Evolutionary conservation across 495 filamentous ascomycete species (phyloP), one percentile per base, ranked within the genome.

Genomic region (Delitschia confertaspora): DNA sequence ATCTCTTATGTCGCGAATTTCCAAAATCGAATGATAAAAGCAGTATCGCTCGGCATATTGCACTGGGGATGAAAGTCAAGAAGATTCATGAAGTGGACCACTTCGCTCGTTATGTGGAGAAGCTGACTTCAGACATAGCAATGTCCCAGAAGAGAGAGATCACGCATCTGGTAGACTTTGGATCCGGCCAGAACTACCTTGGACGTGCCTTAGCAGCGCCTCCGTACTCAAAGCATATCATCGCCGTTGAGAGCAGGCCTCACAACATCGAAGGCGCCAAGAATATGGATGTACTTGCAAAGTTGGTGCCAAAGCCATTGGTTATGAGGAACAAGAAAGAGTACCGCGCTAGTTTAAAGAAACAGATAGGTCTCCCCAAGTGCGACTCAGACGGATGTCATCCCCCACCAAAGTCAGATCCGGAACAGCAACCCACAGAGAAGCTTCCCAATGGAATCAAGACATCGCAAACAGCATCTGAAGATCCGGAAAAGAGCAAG

Each of bases 181-280:
- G 91, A 17, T 93, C 85, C 35, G 91, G 91, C 0, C 91, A 95
- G 57, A 95, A 91, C 53, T 98, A 98, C 58, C 76, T 98, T 1
- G 88, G 91, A 8, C 76, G 91, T 31, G 82, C 85, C 1, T 64
- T 98, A 32, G 89, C 91, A 8, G 83, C 78, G 49, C 69, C 78
- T 36, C 88, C 88, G 0, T 93, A 93, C 60, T 82, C 86, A 49
- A 79, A 78, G 53, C 75, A 86, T 52, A 83, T 96, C 38, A 75
- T 95, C 45, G 91, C 91, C 10, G 83, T 98, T 49, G 91, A 98
- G 62, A 84, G 85, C 51, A 83, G 78, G 53, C 76, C 82, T 35
- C 75, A 79, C 46, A 94, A 93, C 56, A 88, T 95, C 55, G 72
- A 71, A 23, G 86, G 86, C 3, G 89, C 91, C 4, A 84, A 80